Evolutionary conservation across 1,139 yeast species (phyloP), one percentile per base, ranked within the genome.

Genomic region (Diutina rugosa): DNA sequence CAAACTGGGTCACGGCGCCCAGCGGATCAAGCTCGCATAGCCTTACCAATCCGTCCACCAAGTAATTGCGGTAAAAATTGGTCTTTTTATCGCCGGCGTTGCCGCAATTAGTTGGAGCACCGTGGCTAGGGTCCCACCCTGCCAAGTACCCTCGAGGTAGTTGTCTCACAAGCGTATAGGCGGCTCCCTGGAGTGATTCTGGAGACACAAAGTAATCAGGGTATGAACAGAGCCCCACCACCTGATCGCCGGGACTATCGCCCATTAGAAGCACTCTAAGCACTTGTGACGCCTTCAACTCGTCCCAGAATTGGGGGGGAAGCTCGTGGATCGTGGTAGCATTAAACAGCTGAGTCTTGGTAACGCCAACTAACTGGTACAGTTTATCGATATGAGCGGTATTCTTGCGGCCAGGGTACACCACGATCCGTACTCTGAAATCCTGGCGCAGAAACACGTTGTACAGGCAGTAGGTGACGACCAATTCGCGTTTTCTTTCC

Each of bases 401-500:
- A 1, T 61, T 60, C 54, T 60, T 63, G 55, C 64, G 67, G 30
- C 63, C 61, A 9, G 64, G 56, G 3, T 66, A 65, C 6, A 74
- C 62, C 26, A 73, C 67, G 57, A 64, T 70, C 51, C 71, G 67
- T 12, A 70, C 77, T 64, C 71, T 73, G 56, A 80, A 67, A 62
- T 81, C 85, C 26, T 78, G 73, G 59, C 70, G 75, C 54, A 69
- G 66, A 62, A 81, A 80, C 44, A 78, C 65, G 61, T 81, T 81
- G 63, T 77, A 81, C 7, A 74, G 61, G 60, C 84, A 80, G 60
- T 72, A 79, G 0, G 81, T 77, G 3, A 77, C 77, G 35, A 78
- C 69, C 61, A 71, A 65, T 51, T 73, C 78, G 46, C 53, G 53
- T 16, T 49, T 49, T 14, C 44, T 26, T n/a, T 49, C 53, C 14